These are phyloP conservation scores for Blumeriella jaapii DNA, from an alignment of 2,329 filamentous ascomycete genomes.

Conservation along the genomic window DNA sequence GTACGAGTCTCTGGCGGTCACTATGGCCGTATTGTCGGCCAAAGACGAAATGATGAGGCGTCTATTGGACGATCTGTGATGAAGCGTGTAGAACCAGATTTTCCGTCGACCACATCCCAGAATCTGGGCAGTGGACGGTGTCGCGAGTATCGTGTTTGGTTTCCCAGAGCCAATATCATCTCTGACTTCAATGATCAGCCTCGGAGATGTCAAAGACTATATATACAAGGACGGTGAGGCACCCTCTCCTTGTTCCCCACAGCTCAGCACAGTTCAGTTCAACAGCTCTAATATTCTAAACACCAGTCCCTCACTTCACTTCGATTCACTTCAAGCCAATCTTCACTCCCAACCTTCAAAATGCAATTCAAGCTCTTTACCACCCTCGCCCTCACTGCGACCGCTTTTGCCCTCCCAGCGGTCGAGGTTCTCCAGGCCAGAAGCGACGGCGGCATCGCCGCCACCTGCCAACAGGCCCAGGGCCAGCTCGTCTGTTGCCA, in stretches of 20 bases:
- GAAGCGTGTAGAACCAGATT: background rate
- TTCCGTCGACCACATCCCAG: background rate
- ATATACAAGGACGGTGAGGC: constrained; percentile 4
- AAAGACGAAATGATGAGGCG: background rate
- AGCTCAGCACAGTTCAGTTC: constrained; percentile 4
- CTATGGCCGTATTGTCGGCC: constrained; percentile 1
- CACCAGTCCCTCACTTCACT: constrained; percentile 4
- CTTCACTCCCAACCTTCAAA: constrained; percentile 10
- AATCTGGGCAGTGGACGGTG: background rate
- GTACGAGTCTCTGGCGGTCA: background rate
- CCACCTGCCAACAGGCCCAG: constrained; percentile 1
- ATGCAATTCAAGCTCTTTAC: constrained; percentile 21
- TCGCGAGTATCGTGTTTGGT: background rate
- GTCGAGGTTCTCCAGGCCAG: constrained; percentile 8
- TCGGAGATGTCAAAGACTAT: no score
- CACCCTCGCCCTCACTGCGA: constrained; percentile 16
- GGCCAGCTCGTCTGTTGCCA: constrained; percentile 8
- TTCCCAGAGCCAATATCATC: background rate
- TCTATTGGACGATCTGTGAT: background rate
- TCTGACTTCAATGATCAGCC: no score
- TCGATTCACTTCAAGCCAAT: background rate
- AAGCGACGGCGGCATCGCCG: constrained; percentile 4
- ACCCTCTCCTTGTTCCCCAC: background rate
- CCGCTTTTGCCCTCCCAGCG: constrained; percentile 15
- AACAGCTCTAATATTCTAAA: constrained; percentile 1